Percentiles rank a stretch among this genome's conserved stretches.
phyloP scores from a whole-genome alignment of 2,329 filamentous ascomycete genomes.

The Penicillium sp. region DNA sequence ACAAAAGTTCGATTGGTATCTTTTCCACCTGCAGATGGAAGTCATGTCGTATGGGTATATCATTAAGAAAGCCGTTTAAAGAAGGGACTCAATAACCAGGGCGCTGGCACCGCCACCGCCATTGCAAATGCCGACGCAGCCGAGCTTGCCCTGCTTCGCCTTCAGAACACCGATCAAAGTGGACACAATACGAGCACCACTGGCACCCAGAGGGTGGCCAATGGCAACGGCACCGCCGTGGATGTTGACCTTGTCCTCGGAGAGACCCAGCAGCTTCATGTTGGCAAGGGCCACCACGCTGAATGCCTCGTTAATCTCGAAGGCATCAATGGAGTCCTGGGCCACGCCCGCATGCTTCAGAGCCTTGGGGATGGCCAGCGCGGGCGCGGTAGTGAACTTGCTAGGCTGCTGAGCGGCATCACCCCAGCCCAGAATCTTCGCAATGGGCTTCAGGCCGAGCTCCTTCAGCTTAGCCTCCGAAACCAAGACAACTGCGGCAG shows the following conservation, averaged over 20 bases:
- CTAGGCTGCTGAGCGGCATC: constrained; percentile 86
- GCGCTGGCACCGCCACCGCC: constrained; percentile 93
- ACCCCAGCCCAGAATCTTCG: constrained; percentile 95
- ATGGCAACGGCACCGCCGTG: constrained; percentile 94
- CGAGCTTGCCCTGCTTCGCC: constrained; percentile 90
- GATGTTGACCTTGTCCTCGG: constrained; percentile 84
- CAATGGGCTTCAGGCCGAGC: constrained; percentile 82
- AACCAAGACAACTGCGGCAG: constrained; percentile 84
- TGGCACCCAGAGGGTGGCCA: constrained; percentile 89
- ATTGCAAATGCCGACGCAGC: constrained; percentile 94
- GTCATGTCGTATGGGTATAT: constrained; percentile 22
- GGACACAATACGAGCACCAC: constrained; percentile 86
- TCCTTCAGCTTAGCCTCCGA: constrained; percentile 92
- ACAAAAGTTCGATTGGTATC: constrained; percentile 5
- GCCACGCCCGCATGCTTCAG: constrained; percentile 86
- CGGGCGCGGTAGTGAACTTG: constrained; percentile 92
- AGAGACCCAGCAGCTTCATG: constrained; percentile 79
- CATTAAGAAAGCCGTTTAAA: constrained; percentile 27
- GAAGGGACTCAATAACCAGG: constrained; percentile 70
- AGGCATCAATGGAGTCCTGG: constrained; percentile 75
- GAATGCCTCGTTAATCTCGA: constrained; percentile 99
- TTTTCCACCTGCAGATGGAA: constrained; percentile 10
- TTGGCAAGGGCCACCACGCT: constrained; percentile 94
- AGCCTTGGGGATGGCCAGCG: constrained; percentile 93
- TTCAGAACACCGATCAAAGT: constrained; percentile 83